These are phyloP conservation scores for Plasmodium inui DNA, from an alignment of 169 alveolate species.

Conservation along the genomic window DNA sequence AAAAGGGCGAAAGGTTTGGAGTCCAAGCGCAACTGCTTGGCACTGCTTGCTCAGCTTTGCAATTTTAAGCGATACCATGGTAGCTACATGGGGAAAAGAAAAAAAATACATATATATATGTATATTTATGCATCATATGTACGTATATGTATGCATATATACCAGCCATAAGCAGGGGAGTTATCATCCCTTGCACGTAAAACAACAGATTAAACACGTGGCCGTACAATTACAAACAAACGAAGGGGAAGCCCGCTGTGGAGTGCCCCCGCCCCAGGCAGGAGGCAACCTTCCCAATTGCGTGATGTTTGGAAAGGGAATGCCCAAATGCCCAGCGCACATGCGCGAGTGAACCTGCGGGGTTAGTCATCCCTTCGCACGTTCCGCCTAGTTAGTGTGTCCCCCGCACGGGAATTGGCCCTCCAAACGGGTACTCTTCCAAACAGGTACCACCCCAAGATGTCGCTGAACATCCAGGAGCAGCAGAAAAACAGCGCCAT, in stretches of 20 bases:
- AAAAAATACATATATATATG: neutral
- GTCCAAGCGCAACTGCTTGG: neutral
- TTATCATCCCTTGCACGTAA: neutral
- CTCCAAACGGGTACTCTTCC: neutral
- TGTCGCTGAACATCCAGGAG: conserved; percentile 68
- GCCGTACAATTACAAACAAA: neutral
- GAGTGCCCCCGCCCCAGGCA: neutral
- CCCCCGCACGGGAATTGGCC: no score
- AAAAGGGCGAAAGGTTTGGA: neutral
- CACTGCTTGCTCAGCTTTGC: neutral
- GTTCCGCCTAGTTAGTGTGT: neutral
- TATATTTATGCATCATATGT: no score
- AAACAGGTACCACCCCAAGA: neutral
- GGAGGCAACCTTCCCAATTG: neutral
- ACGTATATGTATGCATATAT: neutral
- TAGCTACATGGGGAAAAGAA: neutral
- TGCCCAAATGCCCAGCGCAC: neutral
- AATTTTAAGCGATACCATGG: neutral
- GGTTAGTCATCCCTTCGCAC: neutral
- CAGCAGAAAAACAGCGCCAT: conserved; percentile 69
- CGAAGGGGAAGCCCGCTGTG: neutral
- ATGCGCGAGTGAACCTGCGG: neutral
- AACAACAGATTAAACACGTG: neutral
- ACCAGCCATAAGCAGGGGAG: neutral
- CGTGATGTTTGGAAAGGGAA: neutral